A percentile compares a stretch with the other conserved stretches of the same genome.
Evolutionary conservation across 2,329 filamentous ascomycete species (phyloP).

Genomic region (Phaeosphaeria sp.): DNA sequence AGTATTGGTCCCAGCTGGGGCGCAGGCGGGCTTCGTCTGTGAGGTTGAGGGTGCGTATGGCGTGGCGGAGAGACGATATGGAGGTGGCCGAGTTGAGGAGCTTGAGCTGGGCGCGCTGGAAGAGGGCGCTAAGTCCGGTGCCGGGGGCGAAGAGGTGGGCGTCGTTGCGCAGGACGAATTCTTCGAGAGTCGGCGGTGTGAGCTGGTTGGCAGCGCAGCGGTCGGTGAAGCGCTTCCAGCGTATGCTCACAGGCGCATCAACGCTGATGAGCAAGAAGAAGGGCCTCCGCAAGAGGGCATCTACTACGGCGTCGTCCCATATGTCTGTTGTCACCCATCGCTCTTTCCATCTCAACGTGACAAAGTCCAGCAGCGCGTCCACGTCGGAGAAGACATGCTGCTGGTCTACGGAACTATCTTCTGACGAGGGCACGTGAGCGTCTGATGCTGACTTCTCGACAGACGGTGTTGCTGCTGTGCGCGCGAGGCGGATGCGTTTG

Average conservation of each 20-base stretch:
- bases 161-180: conserved; percentile 72
- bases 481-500: conserved; percentile 69
- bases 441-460: conserved; percentile 54
- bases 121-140: conserved; percentile 74
- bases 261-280: conserved; percentile 94
- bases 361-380: conserved; percentile 78
- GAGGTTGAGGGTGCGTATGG: conserved; percentile 77
- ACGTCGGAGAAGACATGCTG: conserved; percentile 56
- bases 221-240: conserved; percentile 79
- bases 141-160: conserved; percentile 73
- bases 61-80: conserved; percentile 73
- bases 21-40: conserved; percentile 79
- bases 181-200: conserved; percentile 61
- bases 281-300: conserved; percentile 78
- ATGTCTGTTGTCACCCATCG: conserved; percentile 89
- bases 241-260: conserved; percentile 83
- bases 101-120: conserved; percentile 81
- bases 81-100: conserved; percentile 84
- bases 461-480: conserved; percentile 44
- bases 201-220: conserved; percentile 59
- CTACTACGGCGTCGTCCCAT: conserved; percentile 73
- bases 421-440: conserved; percentile 39
- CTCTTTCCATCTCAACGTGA: conserved; percentile 82
- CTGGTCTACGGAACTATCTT: conserved; percentile 24
- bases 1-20: conserved; percentile 95